Evolutionary conservation across 441 rosid genomes (phyloP), one percentile per base, ranked within the genome.

Genomic region (Aquilaria agallochum): DNA sequence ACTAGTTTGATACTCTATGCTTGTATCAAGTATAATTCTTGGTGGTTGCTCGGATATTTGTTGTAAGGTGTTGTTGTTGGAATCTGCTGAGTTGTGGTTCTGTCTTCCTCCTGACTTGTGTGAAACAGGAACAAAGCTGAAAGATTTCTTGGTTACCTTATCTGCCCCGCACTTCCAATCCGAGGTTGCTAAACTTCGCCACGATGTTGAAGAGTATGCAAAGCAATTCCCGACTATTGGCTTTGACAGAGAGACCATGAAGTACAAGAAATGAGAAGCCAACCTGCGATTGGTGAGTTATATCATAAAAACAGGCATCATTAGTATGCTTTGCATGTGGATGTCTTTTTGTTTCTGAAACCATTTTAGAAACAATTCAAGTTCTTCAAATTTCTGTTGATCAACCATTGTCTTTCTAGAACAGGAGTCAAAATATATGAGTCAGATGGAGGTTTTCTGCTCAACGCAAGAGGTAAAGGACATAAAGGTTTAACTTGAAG

Each of bases 181-280:
- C 0, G 94, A 83, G 78, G 81, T 89, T 33, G 62, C 76, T 30
- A 87, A 85, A 66, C 84, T 95, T 61, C 87, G 94, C 56, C 84
- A 62, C 0, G 75, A 80, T 55, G 97, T 95, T 8, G 97, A 91
- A 79, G 90, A 80, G 76, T 95, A 79, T 50, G 97, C 97, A n/a
- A 95, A 95, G 76, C 99, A 89, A 70, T 95, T 95, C 81, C 96
- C 97, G 32, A 95, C 97, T 49, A 82, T 95, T 30, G 96, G 97
- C 9, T 95, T 95, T 60, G 93, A 89, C 58, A 95, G 91, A 71
- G 88, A 76, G 78, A 84, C 97, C 72, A 91, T 95, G 97, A 95
- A 91, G 79, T 91, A 91, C 88, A 89, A 89, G 82, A 88, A 87
- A 73, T 91, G 76, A 91, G 63, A 60, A 34, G 36, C 50, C 46